A percentile compares a stretch with the other conserved stretches of the same genome.
phyloP scores from a whole-genome alignment of 1,284 basidiomycete genomes.

The Gomphus sp. region DNA sequence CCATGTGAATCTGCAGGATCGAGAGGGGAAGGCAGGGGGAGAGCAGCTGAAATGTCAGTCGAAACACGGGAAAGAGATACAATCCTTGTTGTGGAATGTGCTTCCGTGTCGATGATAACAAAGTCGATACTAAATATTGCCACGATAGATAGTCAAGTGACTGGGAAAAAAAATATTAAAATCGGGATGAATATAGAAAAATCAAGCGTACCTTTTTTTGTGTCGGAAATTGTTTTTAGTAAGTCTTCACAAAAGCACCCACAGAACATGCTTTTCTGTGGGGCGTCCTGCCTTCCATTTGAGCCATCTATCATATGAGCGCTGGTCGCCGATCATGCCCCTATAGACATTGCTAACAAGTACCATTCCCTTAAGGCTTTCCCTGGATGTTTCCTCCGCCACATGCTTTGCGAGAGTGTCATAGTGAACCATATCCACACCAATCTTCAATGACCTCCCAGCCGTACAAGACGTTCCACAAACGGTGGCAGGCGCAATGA shows the following conservation, averaged over 20 bases:
- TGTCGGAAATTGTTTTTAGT: not conserved
- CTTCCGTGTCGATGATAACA: no score
- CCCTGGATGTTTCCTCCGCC: not conserved
- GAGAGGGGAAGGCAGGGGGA: not conserved
- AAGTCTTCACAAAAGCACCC: not conserved
- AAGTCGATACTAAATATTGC: no score
- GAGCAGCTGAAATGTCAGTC: not conserved
- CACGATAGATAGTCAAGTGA: no score
- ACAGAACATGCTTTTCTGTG: not conserved
- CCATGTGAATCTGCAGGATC: not conserved
- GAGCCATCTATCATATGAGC: not conserved
- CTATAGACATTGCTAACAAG: not conserved
- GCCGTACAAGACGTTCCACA: not conserved
- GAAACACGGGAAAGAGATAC: not conserved
- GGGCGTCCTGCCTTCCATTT: not conserved
- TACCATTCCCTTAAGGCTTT: not conserved
- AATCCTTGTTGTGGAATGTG: no score
- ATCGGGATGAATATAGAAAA: not conserved
- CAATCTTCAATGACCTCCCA: not conserved
- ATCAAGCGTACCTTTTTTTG: not conserved
- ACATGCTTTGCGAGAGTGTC: not conserved
- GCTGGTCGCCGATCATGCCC: not conserved
- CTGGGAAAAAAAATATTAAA: no score
- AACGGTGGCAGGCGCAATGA: not conserved
- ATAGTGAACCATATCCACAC: not conserved